Percentiles rank a stretch among this genome's conserved stretches.
Conservation (phyloP, 1,284 basidiomycete species). For the Porogramme epimiltina region DNA sequence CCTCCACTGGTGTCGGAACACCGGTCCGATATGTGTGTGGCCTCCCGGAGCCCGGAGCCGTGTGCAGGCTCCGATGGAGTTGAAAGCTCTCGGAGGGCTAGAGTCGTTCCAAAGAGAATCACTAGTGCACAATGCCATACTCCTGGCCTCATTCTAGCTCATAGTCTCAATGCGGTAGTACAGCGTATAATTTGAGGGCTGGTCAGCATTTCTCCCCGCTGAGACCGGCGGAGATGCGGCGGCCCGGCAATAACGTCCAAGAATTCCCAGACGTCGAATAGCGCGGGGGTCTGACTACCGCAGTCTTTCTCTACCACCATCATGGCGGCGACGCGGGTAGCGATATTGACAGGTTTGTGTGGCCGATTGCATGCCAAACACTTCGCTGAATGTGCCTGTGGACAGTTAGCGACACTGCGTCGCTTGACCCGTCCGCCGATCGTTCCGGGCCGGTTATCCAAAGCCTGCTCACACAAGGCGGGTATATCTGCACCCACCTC, state of each 20-base stretch:
- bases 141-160: too few relatives aligned
- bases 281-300: neutral
- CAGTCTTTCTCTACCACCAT: slow-evolving; percentile 5
- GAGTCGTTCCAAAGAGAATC: too few relatives aligned
- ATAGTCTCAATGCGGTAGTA: too few relatives aligned
- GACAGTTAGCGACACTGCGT: slow-evolving; percentile 70
- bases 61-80: too few relatives aligned
- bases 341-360: slow-evolving; percentile 31
- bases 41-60: too few relatives aligned
- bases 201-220: too few relatives aligned
- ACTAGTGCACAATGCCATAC: too few relatives aligned
- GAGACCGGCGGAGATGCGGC: neutral
- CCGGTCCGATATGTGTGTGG: too few relatives aligned
- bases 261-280: too few relatives aligned
- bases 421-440: slow-evolving; percentile 52
- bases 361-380: neutral
- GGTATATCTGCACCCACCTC: slow-evolving; percentile 39
- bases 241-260: neutral
- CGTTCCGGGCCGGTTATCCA: slow-evolving; percentile 66
- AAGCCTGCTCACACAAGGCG: slow-evolving; percentile 45
- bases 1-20: too few relatives aligned
- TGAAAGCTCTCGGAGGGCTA: too few relatives aligned
- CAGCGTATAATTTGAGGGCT: too few relatives aligned
- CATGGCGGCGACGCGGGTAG: slow-evolving; percentile 31
- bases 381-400: neutral